Conservation (phyloP, 805 yeast species). For the Metschnikowia vanudenii region DNA sequence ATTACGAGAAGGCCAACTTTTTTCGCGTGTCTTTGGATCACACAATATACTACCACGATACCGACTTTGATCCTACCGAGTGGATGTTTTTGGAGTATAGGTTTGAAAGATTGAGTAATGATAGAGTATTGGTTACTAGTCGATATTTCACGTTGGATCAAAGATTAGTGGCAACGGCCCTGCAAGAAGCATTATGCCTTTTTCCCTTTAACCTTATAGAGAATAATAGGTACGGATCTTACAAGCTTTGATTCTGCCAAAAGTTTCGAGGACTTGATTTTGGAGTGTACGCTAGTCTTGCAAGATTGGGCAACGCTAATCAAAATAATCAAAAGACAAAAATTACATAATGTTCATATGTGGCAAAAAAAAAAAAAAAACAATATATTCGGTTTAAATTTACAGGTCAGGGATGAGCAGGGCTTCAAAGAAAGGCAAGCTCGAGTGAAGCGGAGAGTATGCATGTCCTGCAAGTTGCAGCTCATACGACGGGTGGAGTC, state of each 20-base stretch:
- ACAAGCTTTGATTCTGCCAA: slow-evolving; percentile 12
- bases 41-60: slow-evolving; percentile 35
- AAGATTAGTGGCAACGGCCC: slow-evolving; percentile 29
- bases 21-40: slow-evolving; percentile 42
- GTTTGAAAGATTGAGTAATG: slow-evolving; percentile 32
- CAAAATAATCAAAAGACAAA: neutral
- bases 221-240: slow-evolving; percentile 12
- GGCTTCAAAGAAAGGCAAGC: neutral
- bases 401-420: neutral
- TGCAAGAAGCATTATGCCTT: slow-evolving; percentile 34
- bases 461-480: no score
- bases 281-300: neutral
- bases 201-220: slow-evolving; percentile 16
- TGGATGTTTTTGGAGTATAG: slow-evolving; percentile 37
- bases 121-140: slow-evolving; percentile 32
- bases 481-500: no score
- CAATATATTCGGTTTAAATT: neutral
- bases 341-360: neutral
- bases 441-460: no score
- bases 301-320: neutral
- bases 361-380: neutral
- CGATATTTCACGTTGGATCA: slow-evolving; percentile 29
- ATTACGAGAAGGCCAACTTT: slow-evolving; percentile 19
- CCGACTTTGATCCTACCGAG: slow-evolving; percentile 33
- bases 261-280: neutral